Conservation (phyloP, 345 rosid genomes). For the Melaleuca quinquenervia region DNA sequence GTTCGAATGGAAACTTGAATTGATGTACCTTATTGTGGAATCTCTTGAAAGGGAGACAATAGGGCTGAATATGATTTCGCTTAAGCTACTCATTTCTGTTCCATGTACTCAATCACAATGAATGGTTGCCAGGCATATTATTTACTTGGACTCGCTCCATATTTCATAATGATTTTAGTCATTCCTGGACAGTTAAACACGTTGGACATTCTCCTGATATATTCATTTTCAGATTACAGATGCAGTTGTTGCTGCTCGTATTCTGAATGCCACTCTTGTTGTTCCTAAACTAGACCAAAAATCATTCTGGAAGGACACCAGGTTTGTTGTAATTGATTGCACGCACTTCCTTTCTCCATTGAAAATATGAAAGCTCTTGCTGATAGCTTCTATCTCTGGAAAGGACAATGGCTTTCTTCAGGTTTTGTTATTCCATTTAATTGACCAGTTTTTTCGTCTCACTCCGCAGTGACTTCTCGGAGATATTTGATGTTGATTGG, state of each 20-base stretch:
- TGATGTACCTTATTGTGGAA: background rate
- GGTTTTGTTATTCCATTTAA: background rate
- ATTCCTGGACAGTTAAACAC: constrained; percentile 2
- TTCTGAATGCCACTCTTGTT: constrained; percentile 92
- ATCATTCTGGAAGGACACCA: constrained; percentile 97
- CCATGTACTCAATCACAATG: background rate
- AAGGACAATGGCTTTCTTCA: background rate
- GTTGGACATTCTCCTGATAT: background rate
- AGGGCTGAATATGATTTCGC: background rate
- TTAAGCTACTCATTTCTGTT: background rate
- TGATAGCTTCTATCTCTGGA: background rate
- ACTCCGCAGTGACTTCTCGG: constrained; percentile 64
- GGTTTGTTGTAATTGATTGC: constrained; percentile 31
- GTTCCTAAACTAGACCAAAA: constrained; percentile 93
- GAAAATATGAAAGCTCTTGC: background rate
- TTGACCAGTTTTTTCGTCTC: background rate
- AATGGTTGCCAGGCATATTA: background rate
- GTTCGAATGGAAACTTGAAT: background rate
- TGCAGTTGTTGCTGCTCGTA: constrained; percentile 98
- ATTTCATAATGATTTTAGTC: background rate
- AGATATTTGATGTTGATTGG: constrained; percentile 78
- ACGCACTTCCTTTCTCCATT: background rate
- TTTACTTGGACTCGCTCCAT: background rate
- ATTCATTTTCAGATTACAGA: constrained; percentile 63
- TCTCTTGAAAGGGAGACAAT: background rate